Conservation (phyloP, 108 stramenopile species). For the Nitzschia sp. region DNA sequence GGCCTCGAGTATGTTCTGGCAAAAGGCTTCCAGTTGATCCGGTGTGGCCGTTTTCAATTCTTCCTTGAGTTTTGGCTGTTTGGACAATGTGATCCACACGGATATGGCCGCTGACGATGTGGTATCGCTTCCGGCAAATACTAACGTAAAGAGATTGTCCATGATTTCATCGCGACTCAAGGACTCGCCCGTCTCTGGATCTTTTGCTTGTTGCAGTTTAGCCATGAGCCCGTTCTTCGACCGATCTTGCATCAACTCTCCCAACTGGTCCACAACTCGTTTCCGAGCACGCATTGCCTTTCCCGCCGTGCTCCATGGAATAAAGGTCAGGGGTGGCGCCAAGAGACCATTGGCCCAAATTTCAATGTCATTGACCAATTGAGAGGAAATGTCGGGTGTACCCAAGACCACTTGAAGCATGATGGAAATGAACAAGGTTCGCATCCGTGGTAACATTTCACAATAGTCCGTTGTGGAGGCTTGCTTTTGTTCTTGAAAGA, state of each 20-base stretch:
- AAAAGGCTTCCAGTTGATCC: constrained; percentile 1
- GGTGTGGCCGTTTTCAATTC: constrained; percentile 18
- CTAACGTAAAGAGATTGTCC: constrained; percentile 39
- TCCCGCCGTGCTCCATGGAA: constrained; percentile 44
- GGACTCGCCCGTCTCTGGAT: neutral
- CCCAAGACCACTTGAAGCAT: constrained; percentile 31
- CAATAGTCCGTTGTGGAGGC: neutral
- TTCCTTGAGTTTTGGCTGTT: constrained; percentile 18
- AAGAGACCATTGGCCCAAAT: constrained; percentile 39
- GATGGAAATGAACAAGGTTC: constrained; percentile 29
- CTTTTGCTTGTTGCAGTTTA: neutral
- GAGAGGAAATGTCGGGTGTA: neutral
- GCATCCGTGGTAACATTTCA: constrained; percentile 22
- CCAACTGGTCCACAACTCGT: constrained; percentile 25
- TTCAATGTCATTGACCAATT: constrained; percentile 22
- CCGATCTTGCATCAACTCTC: constrained; percentile 23
- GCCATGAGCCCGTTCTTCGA: neutral
- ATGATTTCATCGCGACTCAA: constrained; percentile 33
- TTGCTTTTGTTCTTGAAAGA: constrained; percentile 16
- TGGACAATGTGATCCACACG: constrained; percentile 24
- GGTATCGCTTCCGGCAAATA: constrained; percentile 41
- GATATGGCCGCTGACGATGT: constrained; percentile 35
- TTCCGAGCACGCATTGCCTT: constrained; percentile 34
- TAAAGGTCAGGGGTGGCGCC: constrained; percentile 87
- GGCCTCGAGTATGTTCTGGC: constrained; percentile 15